Evolutionary conservation across 495 filamentous ascomycete species (phyloP).

Genomic region (Penicillium manginii): DNA sequence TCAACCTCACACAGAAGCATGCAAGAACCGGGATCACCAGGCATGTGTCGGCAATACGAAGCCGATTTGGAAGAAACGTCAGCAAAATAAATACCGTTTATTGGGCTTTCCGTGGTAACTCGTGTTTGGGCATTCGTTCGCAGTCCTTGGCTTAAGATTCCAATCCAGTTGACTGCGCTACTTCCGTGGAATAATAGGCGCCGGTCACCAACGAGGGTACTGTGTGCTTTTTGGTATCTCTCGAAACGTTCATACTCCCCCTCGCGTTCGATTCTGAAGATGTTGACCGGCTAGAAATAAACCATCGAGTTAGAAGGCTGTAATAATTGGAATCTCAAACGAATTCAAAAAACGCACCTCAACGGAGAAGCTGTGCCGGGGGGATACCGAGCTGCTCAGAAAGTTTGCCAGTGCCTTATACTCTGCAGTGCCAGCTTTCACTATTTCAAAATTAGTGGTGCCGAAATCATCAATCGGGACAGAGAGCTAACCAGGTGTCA

Average conservation of each 20-base stretch:
- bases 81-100: conserved; percentile 18
- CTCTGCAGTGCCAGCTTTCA: neutral
- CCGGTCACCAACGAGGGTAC: conserved; percentile 41
- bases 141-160: conserved; percentile 75
- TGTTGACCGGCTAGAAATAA: conserved; percentile 50
- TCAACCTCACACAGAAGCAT: neutral
- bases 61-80: conserved; percentile 20
- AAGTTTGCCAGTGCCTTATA: neutral
- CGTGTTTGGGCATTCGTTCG: conserved; percentile 32
- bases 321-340: no score
- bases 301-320: neutral
- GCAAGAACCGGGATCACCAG: no score
- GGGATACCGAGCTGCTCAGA: neutral
- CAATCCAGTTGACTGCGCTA: conserved; percentile 66
- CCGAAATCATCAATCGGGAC: no score
- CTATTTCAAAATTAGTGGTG: neutral
- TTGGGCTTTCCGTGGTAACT: neutral
- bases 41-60: neutral
- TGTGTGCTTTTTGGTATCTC: conserved; percentile 28
- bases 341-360: no score
- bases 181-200: conserved; percentile 78
- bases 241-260: conserved; percentile 67
- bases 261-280: conserved; percentile 73
- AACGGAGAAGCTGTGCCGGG: neutral
- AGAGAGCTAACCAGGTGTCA: neutral